Evolutionary conservation across 1,139 yeast genomes (phyloP), one percentile per base, ranked within the genome.

Genomic region (Pichia inconspicua): DNA sequence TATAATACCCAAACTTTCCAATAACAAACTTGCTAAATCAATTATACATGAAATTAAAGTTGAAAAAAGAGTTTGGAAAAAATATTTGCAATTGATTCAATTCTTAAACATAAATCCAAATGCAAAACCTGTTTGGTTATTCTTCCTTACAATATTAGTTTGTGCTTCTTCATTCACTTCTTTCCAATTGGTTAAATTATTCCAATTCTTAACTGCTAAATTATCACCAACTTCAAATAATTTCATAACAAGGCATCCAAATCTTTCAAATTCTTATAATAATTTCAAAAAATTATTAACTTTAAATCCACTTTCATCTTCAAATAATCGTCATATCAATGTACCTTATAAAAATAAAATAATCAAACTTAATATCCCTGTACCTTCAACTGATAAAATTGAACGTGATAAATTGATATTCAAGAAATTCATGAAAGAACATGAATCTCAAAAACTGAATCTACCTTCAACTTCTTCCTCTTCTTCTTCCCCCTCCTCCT

Each of bases 381-480:
- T 78, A 38, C 50, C 55, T 14, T 75, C 76, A 55, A 62, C 68
- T 53, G 84, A 78, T 58, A 74, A 70, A 50, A 82, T 80, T 60
- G 89, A 86, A 48, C 84, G 84, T 6, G 89, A 84, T 62, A 75
- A 80, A 60, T 73, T 82, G 50, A 63, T 78, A 42, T 82, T 83
- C 60, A 75, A 81, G 56, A 75, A 74, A 55, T 76, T 75, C 48
- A 60, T 67, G 45, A 66, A 71, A 44, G 73, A 71, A 48, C 73
- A 71, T 57, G 61, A 52, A 56, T 56, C 55, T 42, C 44, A 40
- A 14, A 43, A 42, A 35, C 15, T 25, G n/a, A 15, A 25, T 39
- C 5, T 64, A 53, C 38, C 31, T 15, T 25, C 31, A 25, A n/a
- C 7, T 38, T 30, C 32, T 10, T 27, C 30, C 11, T 27, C 30